Conservation (phyloP, 1,284 basidiomycete genomes). For the Cutaneotrichosporon sp. region DNA sequence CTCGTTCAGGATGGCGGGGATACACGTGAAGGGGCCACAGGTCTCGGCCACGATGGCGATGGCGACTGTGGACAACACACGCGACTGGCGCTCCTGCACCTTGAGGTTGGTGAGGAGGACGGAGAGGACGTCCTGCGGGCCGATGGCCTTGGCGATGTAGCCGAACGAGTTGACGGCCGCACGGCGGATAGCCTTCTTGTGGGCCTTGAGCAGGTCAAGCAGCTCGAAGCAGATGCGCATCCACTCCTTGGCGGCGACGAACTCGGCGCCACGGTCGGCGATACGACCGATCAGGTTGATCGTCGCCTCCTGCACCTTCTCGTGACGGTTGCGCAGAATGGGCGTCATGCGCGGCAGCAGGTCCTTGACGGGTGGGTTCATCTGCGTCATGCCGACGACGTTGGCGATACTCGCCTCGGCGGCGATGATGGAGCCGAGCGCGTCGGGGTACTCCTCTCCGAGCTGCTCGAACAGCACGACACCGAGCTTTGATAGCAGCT, state of each 20-base stretch:
- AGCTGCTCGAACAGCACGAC: constrained; percentile 98
- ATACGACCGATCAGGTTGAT: constrained; percentile 99
- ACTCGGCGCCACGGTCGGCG: constrained; percentile 96
- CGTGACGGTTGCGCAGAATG: constrained; percentile 96
- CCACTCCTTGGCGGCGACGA: constrained; percentile 98
- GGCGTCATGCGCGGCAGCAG: constrained; percentile 98
- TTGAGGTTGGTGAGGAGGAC: constrained; percentile 95
- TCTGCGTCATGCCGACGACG: constrained; percentile 99
- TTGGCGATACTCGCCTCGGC: constrained; percentile 98
- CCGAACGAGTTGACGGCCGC: constrained; percentile 99
- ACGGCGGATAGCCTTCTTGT: constrained; percentile 98
- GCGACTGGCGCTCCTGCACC: constrained; percentile 98
- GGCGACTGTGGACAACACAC: constrained; percentile 97
- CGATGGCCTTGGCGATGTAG: constrained; percentile 98
- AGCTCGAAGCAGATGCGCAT: constrained; percentile 99
- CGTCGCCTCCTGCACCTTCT: constrained; percentile 99
- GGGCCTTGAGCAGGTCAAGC: constrained; percentile 94
- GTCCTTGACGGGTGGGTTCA: constrained; percentile 99
- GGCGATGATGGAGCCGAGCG: constrained; percentile 96
- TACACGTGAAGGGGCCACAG: constrained; percentile 98
- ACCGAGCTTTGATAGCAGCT: constrained; percentile 91
- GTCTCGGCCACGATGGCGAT: constrained; percentile 96
- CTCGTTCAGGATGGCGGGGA: constrained; percentile 97
- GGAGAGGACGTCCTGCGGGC: constrained; percentile 96
- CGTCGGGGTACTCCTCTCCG: constrained; percentile 99